Percentiles rank a stretch among this genome's conserved stretches.
Conservation (phyloP, 768 basidiomycete species). For the Lactarius sanguifluus region DNA sequence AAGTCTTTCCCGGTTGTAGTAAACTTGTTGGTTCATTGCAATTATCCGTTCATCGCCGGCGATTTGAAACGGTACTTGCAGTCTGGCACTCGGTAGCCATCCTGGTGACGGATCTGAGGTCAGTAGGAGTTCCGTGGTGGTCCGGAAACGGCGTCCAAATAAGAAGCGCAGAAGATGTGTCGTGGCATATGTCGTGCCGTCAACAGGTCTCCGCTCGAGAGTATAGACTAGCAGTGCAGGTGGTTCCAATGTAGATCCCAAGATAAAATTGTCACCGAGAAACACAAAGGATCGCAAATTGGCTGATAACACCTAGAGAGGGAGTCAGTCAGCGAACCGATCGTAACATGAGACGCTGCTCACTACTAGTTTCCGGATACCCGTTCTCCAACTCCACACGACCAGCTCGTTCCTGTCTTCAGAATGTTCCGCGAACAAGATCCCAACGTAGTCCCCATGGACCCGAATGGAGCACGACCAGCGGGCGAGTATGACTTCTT, state of each 20-base stretch:
- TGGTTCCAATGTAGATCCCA: slow-evolving; percentile 17
- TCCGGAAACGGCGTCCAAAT: not conserved
- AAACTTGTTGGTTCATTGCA: not conserved
- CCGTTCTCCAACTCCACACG: slow-evolving; percentile 30
- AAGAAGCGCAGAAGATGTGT: slow-evolving; percentile 19
- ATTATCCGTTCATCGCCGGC: slow-evolving; percentile 18
- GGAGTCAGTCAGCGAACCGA: not conserved
- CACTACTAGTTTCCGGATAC: slow-evolving; percentile 21
- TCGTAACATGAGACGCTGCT: not conserved
- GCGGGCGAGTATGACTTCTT: not conserved
- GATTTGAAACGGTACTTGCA: slow-evolving; percentile 34
- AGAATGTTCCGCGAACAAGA: slow-evolving; percentile 6
- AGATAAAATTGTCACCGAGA: slow-evolving; percentile 12
- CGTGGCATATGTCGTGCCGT: not conserved
- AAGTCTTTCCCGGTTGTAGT: not conserved
- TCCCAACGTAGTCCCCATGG: slow-evolving; percentile 24
- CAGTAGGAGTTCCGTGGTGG: not conserved
- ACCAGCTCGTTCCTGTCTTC: slow-evolving; percentile 10
- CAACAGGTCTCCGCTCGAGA: slow-evolving; percentile 12
- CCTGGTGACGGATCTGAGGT: slow-evolving; percentile 21
- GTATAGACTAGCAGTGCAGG: slow-evolving; percentile 26
- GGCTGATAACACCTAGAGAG: slow-evolving; percentile 10
- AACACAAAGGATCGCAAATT: slow-evolving; percentile 22
- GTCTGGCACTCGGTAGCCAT: slow-evolving; percentile 10
- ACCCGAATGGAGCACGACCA: slow-evolving; percentile 26